These are phyloP conservation scores for Suillus americanus DNA, from an alignment of 768 basidiomycete genomes.

Conservation along the genomic window DNA sequence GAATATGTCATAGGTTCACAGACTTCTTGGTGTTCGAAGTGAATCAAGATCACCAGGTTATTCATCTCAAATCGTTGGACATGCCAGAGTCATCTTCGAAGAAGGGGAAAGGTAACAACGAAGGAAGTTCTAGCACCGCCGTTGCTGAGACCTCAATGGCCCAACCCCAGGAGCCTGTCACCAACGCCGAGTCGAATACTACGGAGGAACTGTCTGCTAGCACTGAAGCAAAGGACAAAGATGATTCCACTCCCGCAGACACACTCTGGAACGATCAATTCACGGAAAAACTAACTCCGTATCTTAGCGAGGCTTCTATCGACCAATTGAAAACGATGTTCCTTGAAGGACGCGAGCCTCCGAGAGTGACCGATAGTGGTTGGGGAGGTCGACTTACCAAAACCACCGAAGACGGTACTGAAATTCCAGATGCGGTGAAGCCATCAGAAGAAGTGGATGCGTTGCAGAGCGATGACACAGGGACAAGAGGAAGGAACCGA, in stretches of 20 bases:
- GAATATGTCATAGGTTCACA: conserved; percentile 67
- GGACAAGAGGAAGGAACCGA: conserved; percentile 38
- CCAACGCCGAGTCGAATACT: conserved; percentile 7
- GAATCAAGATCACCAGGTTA: conserved; percentile 72
- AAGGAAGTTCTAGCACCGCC: conserved; percentile 14
- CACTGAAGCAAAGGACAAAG: conserved; percentile 14
- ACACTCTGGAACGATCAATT: conserved; percentile 71
- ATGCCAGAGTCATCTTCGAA: conserved; percentile 61
- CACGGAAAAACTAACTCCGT: conserved; percentile 53
- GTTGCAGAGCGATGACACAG: conserved; percentile 25
- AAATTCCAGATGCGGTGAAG: conserved; percentile 11
- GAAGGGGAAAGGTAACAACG: conserved; percentile 29
- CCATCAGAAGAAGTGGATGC: conserved; percentile 11
- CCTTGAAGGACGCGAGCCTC: conserved; percentile 80
- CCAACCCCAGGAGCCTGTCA: not conserved
- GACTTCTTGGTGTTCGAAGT: conserved; percentile 97
- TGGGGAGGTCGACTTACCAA: conserved; percentile 58
- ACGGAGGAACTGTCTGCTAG: not conserved
- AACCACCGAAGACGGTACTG: conserved; percentile 25
- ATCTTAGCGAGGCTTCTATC: conserved; percentile 63
- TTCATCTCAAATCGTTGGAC: conserved; percentile 77
- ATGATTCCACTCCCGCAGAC: conserved; percentile 22
- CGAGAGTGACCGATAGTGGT: conserved; percentile 69
- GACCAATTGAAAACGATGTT: conserved; percentile 68
- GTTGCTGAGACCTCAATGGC: conserved; percentile 6